Conservation (phyloP, 148 eudicot genomes). For the Rhododendron vialii region DNA sequence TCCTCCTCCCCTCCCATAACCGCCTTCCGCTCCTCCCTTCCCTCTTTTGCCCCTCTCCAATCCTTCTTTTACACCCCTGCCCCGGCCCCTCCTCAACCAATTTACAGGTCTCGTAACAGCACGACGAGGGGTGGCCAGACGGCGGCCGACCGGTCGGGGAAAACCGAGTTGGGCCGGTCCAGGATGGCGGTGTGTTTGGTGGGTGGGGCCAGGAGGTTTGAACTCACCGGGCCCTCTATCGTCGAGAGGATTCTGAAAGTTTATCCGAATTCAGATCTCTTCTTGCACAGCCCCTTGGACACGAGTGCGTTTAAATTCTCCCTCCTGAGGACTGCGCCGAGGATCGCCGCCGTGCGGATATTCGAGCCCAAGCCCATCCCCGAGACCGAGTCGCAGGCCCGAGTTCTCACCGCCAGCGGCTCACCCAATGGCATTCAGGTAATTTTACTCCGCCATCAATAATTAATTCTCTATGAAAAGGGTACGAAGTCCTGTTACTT, state of each 20-base stretch:
- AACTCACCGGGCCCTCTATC: conserved; percentile 88
- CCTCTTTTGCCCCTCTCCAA: conserved; percentile 15
- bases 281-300: conserved; percentile 70
- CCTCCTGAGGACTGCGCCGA: conserved; percentile 39
- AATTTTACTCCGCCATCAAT: neutral
- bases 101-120: neutral
- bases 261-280: conserved; percentile 68
- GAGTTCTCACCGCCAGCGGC: conserved; percentile 68
- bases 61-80: conserved; percentile 2
- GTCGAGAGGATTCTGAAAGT: conserved; percentile 39
- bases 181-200: conserved; percentile 84
- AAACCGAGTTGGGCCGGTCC: conserved; percentile 29
- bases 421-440: conserved; percentile 99
- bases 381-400: conserved; percentile 55
- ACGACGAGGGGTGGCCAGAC: neutral
- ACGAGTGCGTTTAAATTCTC: conserved; percentile 53
- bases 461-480: neutral
- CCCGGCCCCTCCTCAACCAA: neutral
- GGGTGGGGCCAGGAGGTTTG: conserved; percentile 87
- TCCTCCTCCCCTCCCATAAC: neutral
- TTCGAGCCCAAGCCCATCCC: conserved; percentile 42
- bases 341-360: conserved; percentile 51
- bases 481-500: neutral
- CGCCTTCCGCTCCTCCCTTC: neutral
- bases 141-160: neutral